phyloP scores from a whole-genome alignment of 2,329 filamentous ascomycete species.

The Fusarium incarnatum region DNA sequence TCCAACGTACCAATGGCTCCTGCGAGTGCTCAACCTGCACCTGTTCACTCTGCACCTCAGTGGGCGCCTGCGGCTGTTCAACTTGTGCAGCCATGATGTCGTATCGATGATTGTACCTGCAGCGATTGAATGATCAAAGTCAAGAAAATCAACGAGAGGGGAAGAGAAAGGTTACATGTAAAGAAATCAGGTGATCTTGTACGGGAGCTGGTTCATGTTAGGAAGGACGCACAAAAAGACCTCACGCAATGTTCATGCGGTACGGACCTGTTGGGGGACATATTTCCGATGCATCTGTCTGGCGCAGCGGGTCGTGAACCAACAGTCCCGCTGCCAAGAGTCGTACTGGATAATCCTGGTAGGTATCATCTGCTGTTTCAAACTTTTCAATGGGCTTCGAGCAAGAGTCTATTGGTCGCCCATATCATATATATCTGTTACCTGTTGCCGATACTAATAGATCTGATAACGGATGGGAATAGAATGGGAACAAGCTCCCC shows the following conservation, averaged over 20 bases:
- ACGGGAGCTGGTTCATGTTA: background rate
- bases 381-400: no score
- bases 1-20: background rate
- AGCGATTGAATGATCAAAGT: background rate
- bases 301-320: conserved; percentile 5
- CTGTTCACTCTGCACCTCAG: background rate
- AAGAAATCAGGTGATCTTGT: background rate
- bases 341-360: rapidly evolving
- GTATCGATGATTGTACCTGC: background rate
- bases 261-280: background rate
- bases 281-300: conserved; percentile 3
- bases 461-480: no score
- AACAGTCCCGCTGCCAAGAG: conserved; percentile 4
- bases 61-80: background rate
- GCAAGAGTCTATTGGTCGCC: no score
- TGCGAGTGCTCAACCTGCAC: background rate
- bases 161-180: background rate
- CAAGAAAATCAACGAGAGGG: background rate
- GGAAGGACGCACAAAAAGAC: background rate
- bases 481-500: rapidly evolving
- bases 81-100: background rate
- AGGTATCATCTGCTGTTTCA: no score
- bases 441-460: no score
- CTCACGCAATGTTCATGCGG: background rate
- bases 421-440: no score